Conservation (phyloP, 2,329 filamentous ascomycete genomes). For the Aspergillus quadricinctus region DNA sequence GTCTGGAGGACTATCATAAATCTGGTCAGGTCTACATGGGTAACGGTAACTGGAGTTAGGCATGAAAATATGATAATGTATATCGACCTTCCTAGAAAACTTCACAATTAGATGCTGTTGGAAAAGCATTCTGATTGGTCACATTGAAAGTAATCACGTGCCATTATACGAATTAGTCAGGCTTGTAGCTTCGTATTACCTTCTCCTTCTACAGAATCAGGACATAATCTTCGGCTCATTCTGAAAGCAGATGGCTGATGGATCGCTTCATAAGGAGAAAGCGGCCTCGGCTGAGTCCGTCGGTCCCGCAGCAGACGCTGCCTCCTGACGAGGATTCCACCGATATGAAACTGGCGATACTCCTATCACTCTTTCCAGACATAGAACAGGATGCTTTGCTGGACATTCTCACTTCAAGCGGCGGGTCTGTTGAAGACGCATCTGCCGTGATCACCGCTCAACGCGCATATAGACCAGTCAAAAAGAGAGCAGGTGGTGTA, state of each 20-base stretch:
- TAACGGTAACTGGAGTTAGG: conserved; percentile 18
- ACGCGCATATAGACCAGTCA: conserved; percentile 7
- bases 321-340: conserved; percentile 66
- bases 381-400: conserved; percentile 64
- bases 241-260: conserved; percentile 27
- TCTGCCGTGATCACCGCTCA: conserved; percentile 50
- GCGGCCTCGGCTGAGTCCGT: conserved; percentile 22
- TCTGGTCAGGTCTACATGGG: conserved; percentile 21
- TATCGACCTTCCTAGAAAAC: background rate
- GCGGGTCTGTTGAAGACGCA: conserved; percentile 69
- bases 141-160: conserved; percentile 27
- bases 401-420: conserved; percentile 70
- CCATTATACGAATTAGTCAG: conserved; percentile 17
- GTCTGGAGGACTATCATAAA: conserved; percentile 21
- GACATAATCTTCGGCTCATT: conserved; percentile 14
- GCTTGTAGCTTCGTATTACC: background rate
- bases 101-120: background rate
- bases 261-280: conserved; percentile 40
- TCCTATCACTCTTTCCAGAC: conserved; percentile 70
- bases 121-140: conserved; percentile 21
- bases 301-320: background rate
- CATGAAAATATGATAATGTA: background rate
- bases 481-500: conserved; percentile 36
- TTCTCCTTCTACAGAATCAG: background rate
- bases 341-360: conserved; percentile 79